Evolutionary conservation across 148 eudicot genomes (phyloP).

Genomic region (Selenicereus undatus): DNA sequence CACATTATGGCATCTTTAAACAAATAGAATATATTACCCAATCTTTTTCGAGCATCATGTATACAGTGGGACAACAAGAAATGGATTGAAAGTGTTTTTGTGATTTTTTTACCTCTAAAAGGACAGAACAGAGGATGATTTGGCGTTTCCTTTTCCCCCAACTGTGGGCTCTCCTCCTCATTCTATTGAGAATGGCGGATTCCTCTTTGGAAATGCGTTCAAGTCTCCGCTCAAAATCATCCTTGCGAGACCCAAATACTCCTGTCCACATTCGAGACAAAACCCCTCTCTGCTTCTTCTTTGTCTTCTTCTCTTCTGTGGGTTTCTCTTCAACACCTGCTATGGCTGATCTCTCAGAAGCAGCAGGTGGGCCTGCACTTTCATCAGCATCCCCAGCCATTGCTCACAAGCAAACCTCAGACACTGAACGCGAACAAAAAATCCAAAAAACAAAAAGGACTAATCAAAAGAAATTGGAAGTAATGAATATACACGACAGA

Average conservation of each 20-base stretch:
- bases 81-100: too few species aligned
- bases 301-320: conserved; percentile 29
- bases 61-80: too few species aligned
- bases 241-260: conserved; percentile 48
- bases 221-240: conserved; percentile 74
- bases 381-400: conserved; percentile 63
- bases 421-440: background rate
- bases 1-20: too few species aligned
- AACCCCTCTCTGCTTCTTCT: conserved; percentile 56
- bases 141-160: conserved; percentile 53
- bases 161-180: conserved; percentile 58
- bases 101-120: conserved; percentile 54
- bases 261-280: conserved; percentile 65
- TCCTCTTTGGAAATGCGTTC: conserved; percentile 75
- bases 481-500: too few species aligned
- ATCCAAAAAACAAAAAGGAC: background rate
- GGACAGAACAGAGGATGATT: conserved; percentile 53
- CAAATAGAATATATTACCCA: too few species aligned
- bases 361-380: conserved; percentile 25
- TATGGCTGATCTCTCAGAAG: conserved; percentile 27
- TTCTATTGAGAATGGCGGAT: conserved; percentile 51
- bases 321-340: conserved; percentile 26
- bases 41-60: too few species aligned
- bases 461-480: too few species aligned
- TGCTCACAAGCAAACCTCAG: conserved; percentile 25